Base-by-base conservation (phyloP, 768 basidiomycete genomes). In the Kwoniella dendrophila region DNA sequence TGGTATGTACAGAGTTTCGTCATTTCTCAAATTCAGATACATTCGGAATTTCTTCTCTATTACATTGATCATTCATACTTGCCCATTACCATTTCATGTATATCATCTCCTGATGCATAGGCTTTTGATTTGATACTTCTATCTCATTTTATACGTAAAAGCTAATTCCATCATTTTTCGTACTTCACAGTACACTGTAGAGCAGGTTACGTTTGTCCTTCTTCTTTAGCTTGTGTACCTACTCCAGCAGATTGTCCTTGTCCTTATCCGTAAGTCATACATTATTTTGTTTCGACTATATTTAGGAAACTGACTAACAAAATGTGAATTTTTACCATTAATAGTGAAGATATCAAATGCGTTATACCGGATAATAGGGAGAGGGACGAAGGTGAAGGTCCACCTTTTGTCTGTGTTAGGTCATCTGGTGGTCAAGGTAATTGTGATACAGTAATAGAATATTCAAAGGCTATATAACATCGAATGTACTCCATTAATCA, bases 161-260 rank as follows among this genome's bases (percentile, higher is more conserved):
- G 22, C 11, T 7, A 16, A 33, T 26, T 8, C 12, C 40, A 26
- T 7, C 18, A 26, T 4, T 40, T 52, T 16, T 30, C 22, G 27
- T 30, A 18, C 8, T 3, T 7, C 18, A 36, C 32, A 75, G 73
- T 75, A 6, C 71, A 72, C 50, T 75, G 74, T 55, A 27, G 68
- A 45, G 70, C 72, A 18, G 74, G 74, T 7, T 75, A 75, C 43
- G 69, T 75, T 38, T 75, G 74, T 57, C 74, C 74, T 2, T 61
- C 56, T 5, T 71, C 71, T 8, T 59, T 73, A 61, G 68, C 71
- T 29, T 75, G 74, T 49, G 74, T 75, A 16, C 68, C 74, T 41
- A 73, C 71, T 4, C 74, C 74, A 11, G 68, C 70, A 14, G 72
- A 71, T 48, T 75, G 74, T 59, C 74, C 74, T 24, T 75, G 74